Conservation (phyloP, 768 basidiomycete species). For the Tephrocybe sp. region DNA sequence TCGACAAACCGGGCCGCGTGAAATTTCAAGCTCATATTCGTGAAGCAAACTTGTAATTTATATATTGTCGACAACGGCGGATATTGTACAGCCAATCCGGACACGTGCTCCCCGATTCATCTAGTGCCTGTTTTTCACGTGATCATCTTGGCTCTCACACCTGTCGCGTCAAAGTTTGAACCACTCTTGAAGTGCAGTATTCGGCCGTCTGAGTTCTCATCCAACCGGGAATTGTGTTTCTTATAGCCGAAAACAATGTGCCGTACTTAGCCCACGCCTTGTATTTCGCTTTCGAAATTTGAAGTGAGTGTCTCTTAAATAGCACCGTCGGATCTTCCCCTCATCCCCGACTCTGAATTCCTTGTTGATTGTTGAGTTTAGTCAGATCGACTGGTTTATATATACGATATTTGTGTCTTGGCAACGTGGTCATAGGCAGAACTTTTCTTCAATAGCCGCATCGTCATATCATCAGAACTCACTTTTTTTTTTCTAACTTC, state of each 20-base stretch:
- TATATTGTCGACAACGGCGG: neutral
- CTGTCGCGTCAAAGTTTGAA: neutral
- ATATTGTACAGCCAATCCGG: neutral
- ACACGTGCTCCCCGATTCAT: neutral
- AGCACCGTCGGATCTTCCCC: constrained; percentile 11
- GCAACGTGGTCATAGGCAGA: no score
- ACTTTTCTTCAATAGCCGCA: no score
- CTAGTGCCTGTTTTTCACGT: neutral
- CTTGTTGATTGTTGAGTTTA: neutral
- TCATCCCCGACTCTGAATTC: constrained; percentile 7
- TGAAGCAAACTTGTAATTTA: neutral
- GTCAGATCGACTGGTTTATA: neutral
- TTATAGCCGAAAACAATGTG: no score
- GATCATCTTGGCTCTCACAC: neutral
- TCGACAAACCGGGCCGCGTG: neutral
- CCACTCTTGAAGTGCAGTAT: neutral
- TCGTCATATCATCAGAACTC: no score
- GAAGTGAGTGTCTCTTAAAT: neutral
- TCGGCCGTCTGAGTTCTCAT: neutral
- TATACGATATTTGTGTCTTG: no score
- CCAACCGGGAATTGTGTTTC: no score
- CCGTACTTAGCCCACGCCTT: neutral
- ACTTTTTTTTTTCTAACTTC: no score
- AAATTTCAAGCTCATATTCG: neutral
- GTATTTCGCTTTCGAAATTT: constrained; percentile 1